These are phyloP conservation scores for Cardiospermum halicacabum DNA, from an alignment of 345 rosid genomes.

Conservation along the genomic window DNA sequence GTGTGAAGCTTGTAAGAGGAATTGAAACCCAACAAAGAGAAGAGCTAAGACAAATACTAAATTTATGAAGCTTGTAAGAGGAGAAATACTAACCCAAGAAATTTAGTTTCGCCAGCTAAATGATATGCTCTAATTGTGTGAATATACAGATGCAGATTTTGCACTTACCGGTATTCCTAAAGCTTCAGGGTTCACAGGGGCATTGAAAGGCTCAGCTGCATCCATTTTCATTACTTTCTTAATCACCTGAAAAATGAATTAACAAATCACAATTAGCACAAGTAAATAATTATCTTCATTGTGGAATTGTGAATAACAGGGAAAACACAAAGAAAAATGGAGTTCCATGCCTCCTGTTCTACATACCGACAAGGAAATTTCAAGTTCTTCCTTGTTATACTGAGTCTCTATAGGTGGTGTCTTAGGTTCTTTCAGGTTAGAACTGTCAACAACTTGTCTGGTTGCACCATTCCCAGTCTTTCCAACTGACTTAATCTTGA, in stretches of 20 bases:
- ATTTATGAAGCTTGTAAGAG: background rate
- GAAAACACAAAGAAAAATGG: background rate
- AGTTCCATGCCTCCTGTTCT: background rate
- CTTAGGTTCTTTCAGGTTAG: conserved; percentile 38
- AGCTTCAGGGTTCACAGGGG: conserved; percentile 92
- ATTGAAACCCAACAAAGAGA: background rate
- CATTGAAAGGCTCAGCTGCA: conserved; percentile 90
- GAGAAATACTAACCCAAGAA: background rate
- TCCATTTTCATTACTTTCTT: conserved; percentile 99
- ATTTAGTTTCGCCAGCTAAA: background rate
- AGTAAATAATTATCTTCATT: background rate
- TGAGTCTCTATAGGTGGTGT: conserved; percentile 28
- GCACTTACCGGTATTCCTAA: conserved; percentile 91
- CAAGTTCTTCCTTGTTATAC: conserved; percentile 64
- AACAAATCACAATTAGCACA: background rate
- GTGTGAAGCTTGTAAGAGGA: no score
- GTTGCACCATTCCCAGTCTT: conserved; percentile 24
- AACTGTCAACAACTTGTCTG: conserved; percentile 27
- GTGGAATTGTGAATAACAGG: conserved; percentile 3
- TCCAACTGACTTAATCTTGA: conserved; percentile 57
- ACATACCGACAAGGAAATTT: conserved; percentile 59
- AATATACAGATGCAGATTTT: background rate
- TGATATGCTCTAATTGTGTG: background rate
- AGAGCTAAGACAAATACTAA: background rate
- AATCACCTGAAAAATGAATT: conserved; percentile 45